A percentile compares a stretch with the other conserved stretches of the same genome.
Evolutionary conservation across 176 grass and related monocot species (phyloP).

Genomic region (Alloteropsis semialata): DNA sequence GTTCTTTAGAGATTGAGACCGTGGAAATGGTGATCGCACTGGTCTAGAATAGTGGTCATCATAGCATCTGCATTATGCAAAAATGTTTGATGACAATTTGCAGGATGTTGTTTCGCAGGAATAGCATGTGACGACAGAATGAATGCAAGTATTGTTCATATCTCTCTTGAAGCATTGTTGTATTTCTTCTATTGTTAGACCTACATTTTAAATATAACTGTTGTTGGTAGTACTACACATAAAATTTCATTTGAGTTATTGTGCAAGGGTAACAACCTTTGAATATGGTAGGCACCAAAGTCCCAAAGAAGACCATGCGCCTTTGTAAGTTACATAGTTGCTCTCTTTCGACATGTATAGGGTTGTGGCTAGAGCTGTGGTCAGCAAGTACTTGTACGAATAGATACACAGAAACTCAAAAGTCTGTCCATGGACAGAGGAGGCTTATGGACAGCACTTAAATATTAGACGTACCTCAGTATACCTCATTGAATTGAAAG

Average conservation of each 20-base stretch:
- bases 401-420: slow-evolving; percentile 23
- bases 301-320: slow-evolving; percentile 84
- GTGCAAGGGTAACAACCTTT: slow-evolving; percentile 38
- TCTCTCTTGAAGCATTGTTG: slow-evolving; percentile 76
- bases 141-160: slow-evolving; percentile 34
- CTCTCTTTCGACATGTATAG: slow-evolving; percentile 58
- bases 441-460: slow-evolving; percentile 3
- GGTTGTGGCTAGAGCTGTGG: slow-evolving; percentile 63
- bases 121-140: slow-evolving; percentile 12
- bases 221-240: slow-evolving; percentile 20
- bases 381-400: slow-evolving; percentile 80
- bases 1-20: no score
- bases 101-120: background rate
- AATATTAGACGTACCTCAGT: background rate
- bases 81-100: slow-evolving; percentile 9
- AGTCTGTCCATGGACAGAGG: slow-evolving; percentile 16
- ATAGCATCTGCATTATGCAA: slow-evolving; percentile 20
- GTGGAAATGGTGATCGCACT: background rate
- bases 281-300: slow-evolving; percentile 83
- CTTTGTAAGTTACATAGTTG: slow-evolving; percentile 84
- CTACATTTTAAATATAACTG: slow-evolving; percentile 41
- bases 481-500: slow-evolving; percentile 86
- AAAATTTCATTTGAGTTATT: slow-evolving; percentile 27
- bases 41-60: slow-evolving; percentile 3
- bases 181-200: slow-evolving; percentile 62